Evolutionary conservation across 805 yeast genomes (phyloP), one percentile per base, ranked within the genome.

Genomic region (Metschnikowia baotianmanensis): DNA sequence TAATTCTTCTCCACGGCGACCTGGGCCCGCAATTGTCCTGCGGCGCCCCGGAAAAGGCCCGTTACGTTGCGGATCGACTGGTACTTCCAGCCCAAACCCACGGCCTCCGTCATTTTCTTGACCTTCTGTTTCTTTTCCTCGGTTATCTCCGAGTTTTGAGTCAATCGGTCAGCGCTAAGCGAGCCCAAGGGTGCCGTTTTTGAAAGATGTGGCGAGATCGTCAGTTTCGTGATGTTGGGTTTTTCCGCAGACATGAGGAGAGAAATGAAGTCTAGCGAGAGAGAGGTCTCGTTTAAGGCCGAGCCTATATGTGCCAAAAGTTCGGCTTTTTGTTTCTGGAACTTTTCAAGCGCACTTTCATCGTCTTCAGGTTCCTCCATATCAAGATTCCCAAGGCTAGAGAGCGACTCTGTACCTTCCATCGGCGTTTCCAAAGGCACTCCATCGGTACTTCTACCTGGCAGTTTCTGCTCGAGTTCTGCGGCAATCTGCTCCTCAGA

Each of bases 251-350:
- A 84, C 31, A 91, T 74, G 43, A 93, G 66, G 45, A 91, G 69
- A 1, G 96, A 87, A 1, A 91, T 83, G 48, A 90, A 86, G 57
- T 91, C 99, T 42, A 90, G 67, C 1, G 96, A 82, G 27, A 93
- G 62, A 0, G 96, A 89, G 0, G 95, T 81, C 57, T 93, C 97
- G 58, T 91, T 93, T 51, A 86, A 68, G 2, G 98, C 96, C 0
- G 78, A 61, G 39, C 77, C 74, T 22, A 85, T 69, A 31, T 71
- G 67, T 13, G 65, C 69, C 12, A 81, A 51, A 30, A 83, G 70
- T 43, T 79, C 78, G n/a, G 64, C 56, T 54, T 80, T 80, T 13
- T 76, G 70, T 31, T 66, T 67, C 34, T 66, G 61, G 51, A 81
- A 80, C 8, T 30, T 38, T 21, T 43, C 56, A 26, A 29, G 36